Evolutionary conservation across 495 filamentous ascomycete genomes (phyloP), one percentile per base, ranked within the genome.

Genomic region (Penicillium pancosmium): DNA sequence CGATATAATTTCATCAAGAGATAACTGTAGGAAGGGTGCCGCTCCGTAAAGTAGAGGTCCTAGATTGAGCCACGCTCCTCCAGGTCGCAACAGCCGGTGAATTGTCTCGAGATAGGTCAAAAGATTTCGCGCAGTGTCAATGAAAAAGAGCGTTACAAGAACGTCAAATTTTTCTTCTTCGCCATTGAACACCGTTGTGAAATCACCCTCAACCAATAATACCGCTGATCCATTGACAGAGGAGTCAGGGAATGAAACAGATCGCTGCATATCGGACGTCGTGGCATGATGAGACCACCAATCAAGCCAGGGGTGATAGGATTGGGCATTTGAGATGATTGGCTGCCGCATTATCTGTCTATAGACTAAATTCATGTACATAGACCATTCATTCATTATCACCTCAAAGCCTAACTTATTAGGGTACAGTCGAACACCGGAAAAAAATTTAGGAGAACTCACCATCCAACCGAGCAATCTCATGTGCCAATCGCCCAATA

Each of bases 61-160:
- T 0, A 77, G 68, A 49, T 82, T 82, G 40, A 82, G 66, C 79
- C 79, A 80, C 18, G 63, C 40, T 2, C 79, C 78, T 1, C 72
- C 73, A 8, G 71, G 68, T 19, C 59, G 61, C 6, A 82, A 72
- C 3, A 76, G 25, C 4, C 66, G 66, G 31, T 69, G 64, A 27
- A 80, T 80, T 2, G 66, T 80, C 43, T 77, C 73, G 3, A 80
- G 57, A 54, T 81, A 82, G 10, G 63, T 59, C 35, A 77, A 62
- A 5, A 80, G 57, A 49, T 81, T 80, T 13, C 73, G 68, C 1
- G 79, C 79, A 7, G 79, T 82, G 62, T 82, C 79, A 55, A 82
- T 77, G 66, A 82, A 81, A 63, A 82, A 82, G 23, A 80, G 66
- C 1, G 79, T 79, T 0, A 79, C 73, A 5, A 80, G 62, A 4